Conservation (phyloP, 2,329 filamentous ascomycete species). For the Daldinia sp. region DNA sequence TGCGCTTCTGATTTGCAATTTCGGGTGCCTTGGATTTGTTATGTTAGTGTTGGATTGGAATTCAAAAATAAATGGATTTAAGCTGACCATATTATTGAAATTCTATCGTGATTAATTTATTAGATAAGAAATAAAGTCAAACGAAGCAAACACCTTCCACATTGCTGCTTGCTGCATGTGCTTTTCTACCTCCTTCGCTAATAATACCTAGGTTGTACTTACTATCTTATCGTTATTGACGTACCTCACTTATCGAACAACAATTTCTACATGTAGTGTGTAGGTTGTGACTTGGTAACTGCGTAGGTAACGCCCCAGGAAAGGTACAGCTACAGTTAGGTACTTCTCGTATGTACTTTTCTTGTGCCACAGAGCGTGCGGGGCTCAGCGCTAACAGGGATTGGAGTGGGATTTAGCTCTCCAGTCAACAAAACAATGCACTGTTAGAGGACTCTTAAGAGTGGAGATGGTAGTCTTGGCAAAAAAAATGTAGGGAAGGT, state of each 20-base stretch:
- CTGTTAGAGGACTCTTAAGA: constrained; percentile 18
- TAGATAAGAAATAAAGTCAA: not conserved
- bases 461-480: constrained; percentile 34
- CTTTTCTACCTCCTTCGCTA: constrained; percentile 6
- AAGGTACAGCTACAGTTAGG: constrained; percentile 1
- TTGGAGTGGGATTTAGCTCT: not conserved
- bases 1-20: constrained; percentile 51
- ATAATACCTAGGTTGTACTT: not conserved
- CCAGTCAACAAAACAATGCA: constrained; percentile 18
- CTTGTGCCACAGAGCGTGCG: constrained; percentile 6
- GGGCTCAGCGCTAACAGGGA: constrained; percentile 9
- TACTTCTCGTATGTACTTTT: no score
- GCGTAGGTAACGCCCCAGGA: not conserved
- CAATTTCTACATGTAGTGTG: no score
- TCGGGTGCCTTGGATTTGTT: constrained; percentile 36
- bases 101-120: not conserved
- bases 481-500: constrained; percentile 6
- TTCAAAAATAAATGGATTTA: not conserved
- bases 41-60: not conserved
- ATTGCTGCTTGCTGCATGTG: not conserved
- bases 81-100: constrained; percentile 14
- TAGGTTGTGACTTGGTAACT: not conserved
- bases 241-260: constrained; percentile 6
- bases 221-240: constrained; percentile 20
- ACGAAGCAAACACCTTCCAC: not conserved